phyloP scores from a whole-genome alignment of 2,329 filamentous ascomycete species.

The Cordyceps cicadae region DNA sequence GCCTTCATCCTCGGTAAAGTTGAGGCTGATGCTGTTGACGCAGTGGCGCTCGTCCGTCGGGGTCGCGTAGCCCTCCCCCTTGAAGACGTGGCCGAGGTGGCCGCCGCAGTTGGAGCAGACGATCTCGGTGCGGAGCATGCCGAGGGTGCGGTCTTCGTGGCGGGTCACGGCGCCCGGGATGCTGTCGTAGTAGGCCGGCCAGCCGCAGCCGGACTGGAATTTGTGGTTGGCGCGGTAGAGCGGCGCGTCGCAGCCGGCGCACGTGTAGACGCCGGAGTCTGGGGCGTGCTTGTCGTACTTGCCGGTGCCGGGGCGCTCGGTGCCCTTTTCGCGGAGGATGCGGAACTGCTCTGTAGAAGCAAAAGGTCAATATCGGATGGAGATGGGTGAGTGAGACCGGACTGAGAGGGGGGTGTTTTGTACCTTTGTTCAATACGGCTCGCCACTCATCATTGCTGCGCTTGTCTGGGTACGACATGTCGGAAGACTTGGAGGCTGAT shows the following conservation, averaged over 20 bases:
- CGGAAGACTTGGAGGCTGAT: slow-evolving; percentile 44
- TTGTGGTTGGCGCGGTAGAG: slow-evolving; percentile 92
- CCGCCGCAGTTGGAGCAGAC: slow-evolving; percentile 92
- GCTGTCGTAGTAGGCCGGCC: slow-evolving; percentile 96
- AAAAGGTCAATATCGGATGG: background rate
- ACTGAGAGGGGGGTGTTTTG: slow-evolving; percentile 12
- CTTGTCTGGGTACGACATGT: slow-evolving; percentile 71
- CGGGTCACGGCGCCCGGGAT: slow-evolving; percentile 83
- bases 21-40: slow-evolving; percentile 87
- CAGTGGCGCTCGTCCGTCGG: slow-evolving; percentile 96
- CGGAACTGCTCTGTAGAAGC: slow-evolving; percentile 77
- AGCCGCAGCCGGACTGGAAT: slow-evolving; percentile 93
- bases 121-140: slow-evolving; percentile 87
- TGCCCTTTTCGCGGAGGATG: slow-evolving; percentile 84
- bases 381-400: background rate
- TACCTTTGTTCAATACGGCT: slow-evolving; percentile 61
- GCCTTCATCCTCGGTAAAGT: slow-evolving; percentile 63
- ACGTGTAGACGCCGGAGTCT: slow-evolving; percentile 69
- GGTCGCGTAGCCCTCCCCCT: slow-evolving; percentile 74
- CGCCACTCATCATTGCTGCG: slow-evolving; percentile 82
- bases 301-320: slow-evolving; percentile 71
- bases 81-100: slow-evolving; percentile 89
- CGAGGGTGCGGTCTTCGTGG: slow-evolving; percentile 66
- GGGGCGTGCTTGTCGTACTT: slow-evolving; percentile 84
- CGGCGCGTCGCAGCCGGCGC: slow-evolving; percentile 76